Conservation (phyloP, 169 alveolate species). For the Eimeria tenella region DNA sequence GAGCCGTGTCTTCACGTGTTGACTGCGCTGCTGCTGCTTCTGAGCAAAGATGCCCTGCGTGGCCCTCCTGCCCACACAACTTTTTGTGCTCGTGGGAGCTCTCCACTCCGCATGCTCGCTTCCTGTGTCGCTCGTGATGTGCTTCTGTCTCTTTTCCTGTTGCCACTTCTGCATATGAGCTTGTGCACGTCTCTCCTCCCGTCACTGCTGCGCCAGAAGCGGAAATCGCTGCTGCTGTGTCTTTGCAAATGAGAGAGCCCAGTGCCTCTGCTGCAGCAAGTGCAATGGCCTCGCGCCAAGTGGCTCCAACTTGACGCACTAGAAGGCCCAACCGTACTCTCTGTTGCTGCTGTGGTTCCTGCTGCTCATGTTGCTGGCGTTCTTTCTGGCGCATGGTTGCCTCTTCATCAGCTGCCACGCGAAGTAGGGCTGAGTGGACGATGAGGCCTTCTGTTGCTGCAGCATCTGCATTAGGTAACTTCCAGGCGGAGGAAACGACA, state of each 20-base stretch:
- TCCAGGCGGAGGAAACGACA: background rate
- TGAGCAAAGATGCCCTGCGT: background rate
- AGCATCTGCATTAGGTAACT: slow-evolving; percentile 28
- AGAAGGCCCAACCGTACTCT: background rate
- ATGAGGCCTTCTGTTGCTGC: slow-evolving; percentile 3
- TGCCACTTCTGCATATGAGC: background rate
- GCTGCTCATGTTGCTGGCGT: background rate
- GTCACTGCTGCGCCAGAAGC: no score
- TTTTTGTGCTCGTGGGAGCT: background rate
- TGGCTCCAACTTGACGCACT: background rate
- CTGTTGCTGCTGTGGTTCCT: slow-evolving; percentile 25
- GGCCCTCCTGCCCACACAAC: background rate
- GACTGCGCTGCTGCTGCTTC: background rate
- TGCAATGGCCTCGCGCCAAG: background rate
- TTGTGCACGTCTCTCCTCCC: background rate
- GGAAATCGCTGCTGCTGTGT: slow-evolving; percentile 3
- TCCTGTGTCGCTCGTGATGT: background rate
- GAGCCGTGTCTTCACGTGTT: background rate
- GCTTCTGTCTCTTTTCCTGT: background rate
- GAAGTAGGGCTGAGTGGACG: background rate
- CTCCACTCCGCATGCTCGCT: background rate
- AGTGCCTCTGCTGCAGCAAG: slow-evolving; percentile 13
- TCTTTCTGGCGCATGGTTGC: background rate
- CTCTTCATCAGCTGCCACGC: background rate
- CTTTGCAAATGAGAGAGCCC: background rate